A percentile compares a stretch with the other conserved stretches of the same genome.
Evolutionary conservation across 2,329 filamentous ascomycete genomes (phyloP).

Genomic region (Penicillium sp.): DNA sequence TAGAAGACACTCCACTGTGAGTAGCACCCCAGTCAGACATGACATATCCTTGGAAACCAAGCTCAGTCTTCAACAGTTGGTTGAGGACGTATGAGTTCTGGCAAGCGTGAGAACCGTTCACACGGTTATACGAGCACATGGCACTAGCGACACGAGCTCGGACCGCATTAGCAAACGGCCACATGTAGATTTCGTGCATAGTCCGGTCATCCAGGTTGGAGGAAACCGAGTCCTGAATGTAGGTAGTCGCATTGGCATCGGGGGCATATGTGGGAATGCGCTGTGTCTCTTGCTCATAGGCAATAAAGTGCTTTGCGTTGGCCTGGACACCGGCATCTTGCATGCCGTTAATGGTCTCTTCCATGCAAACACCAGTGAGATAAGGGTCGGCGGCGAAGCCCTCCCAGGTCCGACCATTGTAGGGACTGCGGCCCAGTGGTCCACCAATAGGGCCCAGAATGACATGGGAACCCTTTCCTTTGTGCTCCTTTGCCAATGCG

Average conservation of each 20-base stretch:
- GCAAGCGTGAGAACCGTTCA: conserved; percentile 79
- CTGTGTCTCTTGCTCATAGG: conserved; percentile 32
- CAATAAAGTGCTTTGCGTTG: conserved; percentile 19
- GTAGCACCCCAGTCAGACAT: conserved; percentile 81
- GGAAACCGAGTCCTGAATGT: conserved; percentile 9
- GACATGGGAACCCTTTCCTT: conserved; percentile 39
- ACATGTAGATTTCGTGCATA: conserved; percentile 73
- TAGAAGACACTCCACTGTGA: conserved; percentile 65
- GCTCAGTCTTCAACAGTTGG: conserved; percentile 72
- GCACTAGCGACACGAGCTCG: conserved; percentile 60
- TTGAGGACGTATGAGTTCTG: conserved; percentile 78
- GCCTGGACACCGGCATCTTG: conserved; percentile 45
- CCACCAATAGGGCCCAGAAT: conserved; percentile 43
- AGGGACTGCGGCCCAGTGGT: conserved; percentile 44
- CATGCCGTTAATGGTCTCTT: conserved; percentile 42
- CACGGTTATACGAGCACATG: conserved; percentile 57
- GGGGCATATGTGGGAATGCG: conserved; percentile 22
- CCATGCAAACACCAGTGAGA: conserved; percentile 42
- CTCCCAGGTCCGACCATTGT: conserved; percentile 47
- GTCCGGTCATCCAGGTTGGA: conserved; percentile 62
- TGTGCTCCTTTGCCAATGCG: conserved; percentile 55
- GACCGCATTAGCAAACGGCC: conserved; percentile 75
- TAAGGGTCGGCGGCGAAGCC: conserved; percentile 43
- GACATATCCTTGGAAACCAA: conserved; percentile 79
- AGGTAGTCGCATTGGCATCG: conserved; percentile 3